phyloP scores from a whole-genome alignment of 805 yeast genomes.

The Dipodascus albidus region DNA sequence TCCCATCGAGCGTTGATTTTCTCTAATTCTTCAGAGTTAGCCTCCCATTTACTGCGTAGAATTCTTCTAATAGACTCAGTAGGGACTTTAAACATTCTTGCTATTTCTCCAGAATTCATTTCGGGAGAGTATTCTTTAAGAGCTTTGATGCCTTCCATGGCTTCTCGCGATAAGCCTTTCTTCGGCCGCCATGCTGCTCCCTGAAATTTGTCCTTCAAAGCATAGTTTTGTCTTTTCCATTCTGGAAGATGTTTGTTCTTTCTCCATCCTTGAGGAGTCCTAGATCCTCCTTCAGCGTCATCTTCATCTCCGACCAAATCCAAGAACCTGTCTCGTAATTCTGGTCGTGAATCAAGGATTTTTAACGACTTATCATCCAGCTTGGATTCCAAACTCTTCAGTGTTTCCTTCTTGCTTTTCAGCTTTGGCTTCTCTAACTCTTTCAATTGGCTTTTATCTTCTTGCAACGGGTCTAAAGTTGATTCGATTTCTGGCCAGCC shows the following conservation, averaged over 20 bases:
- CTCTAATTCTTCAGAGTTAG: constrained; percentile 41
- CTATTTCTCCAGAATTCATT: constrained; percentile 46
- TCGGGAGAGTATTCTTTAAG: constrained; percentile 47
- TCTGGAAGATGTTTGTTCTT: constrained; percentile 34
- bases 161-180: constrained; percentile 52
- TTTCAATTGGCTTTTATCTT: neutral
- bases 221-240: constrained; percentile 62
- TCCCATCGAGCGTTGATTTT: constrained; percentile 41
- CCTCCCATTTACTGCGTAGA: constrained; percentile 65
- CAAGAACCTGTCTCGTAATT: neutral
- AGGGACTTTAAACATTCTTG: constrained; percentile 54
- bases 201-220: constrained; percentile 49
- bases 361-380: neutral
- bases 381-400: neutral
- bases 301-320: neutral
- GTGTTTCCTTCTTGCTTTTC: neutral
- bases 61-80: constrained; percentile 80
- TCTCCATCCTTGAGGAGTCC: constrained; percentile 41
- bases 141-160: constrained; percentile 52
- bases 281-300: constrained; percentile 5
- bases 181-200: constrained; percentile 55
- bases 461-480: neutral
- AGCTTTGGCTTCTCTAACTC: neutral
- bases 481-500: neutral
- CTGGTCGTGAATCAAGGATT: neutral